Conservation (phyloP, 495 filamentous ascomycete species). For the Parathielavia appendiculata region DNA sequence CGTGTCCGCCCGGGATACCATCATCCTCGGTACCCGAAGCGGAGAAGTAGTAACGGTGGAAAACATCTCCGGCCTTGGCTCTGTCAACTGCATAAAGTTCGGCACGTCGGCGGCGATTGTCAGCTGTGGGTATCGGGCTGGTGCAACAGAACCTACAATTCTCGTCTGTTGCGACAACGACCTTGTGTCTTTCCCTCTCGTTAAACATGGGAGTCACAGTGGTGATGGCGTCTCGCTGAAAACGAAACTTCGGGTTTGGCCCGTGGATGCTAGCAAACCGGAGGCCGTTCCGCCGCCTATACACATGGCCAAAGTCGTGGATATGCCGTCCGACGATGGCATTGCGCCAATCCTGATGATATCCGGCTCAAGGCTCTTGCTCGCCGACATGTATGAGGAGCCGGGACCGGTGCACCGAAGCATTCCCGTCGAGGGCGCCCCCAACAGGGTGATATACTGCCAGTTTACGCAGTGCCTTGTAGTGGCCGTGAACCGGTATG, state of each 20-base stretch:
- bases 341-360: conserved; percentile 35
- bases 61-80: background rate
- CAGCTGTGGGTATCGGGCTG: conserved; percentile 11
- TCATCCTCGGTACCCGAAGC: conserved; percentile 40
- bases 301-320: conserved; percentile 27
- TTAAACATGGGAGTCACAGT: background rate
- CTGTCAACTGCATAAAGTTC: conserved; percentile 24
- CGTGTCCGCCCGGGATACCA: conserved; percentile 14
- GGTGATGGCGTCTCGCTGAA: conserved; percentile 4
- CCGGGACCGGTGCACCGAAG: conserved; percentile 50
- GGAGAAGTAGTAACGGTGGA: conserved; percentile 41
- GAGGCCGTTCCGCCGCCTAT: conserved; percentile 30
- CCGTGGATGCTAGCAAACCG: conserved; percentile 35
- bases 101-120: conserved; percentile 26
- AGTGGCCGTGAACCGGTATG: conserved; percentile 41
- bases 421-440: conserved; percentile 45
- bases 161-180: conserved; percentile 31
- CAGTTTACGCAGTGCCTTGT: conserved; percentile 47
- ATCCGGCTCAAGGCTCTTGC: conserved; percentile 42
- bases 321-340: conserved; percentile 26
- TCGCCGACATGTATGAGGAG: conserved; percentile 45
- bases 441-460: conserved; percentile 52
- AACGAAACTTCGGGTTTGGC: conserved; percentile 35
- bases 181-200: conserved; percentile 19
- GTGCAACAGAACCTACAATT: conserved; percentile 13